Base-by-base conservation (phyloP, 768 basidiomycete genomes). In the Mycena capillaripes region DNA sequence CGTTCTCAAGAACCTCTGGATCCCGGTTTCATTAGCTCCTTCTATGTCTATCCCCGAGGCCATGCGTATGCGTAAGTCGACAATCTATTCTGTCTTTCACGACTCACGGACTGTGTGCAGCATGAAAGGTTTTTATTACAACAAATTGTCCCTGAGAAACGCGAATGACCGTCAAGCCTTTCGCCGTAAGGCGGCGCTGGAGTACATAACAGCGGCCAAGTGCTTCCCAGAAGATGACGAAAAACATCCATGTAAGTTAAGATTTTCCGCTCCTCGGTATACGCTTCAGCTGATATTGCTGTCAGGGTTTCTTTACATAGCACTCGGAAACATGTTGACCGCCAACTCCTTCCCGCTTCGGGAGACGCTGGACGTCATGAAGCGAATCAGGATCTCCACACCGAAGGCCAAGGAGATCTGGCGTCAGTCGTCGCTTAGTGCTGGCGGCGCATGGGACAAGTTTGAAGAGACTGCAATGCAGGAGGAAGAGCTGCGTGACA, bases 181-280 rank as follows among this genome's bases (percentile, higher is more conserved):
- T 30, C 59, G 29, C 48, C 69, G 55, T 61, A 42, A 75, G 48
- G 73, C 77, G 17, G 69, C 71, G n/a, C 12, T 44, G 3, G 42
- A 29, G 25, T 78, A 78, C 34, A 9, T 70, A 19, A 27, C 65
- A 6, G 71, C 77, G 16, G 73, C 73, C 10, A 55, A 66, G n/a
- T 66, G 34, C 55, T 73, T 69, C 70, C 75, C 77, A 17, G 21
- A 59, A 25, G 77, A 78, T 60, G 77, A 78, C 60, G 77, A 78
- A 53, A 32, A 64, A 9, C 73, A 78, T 32, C 66, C 67, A 1
- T 74, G 76, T 76, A 66, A n/a, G n/a, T n/a, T n/a, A n/a, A 8
- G 36, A 16, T 21, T 19, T 32, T n/a, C 2, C 52, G 12, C 36
- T 44, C 19, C 7, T 64, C 3, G 4, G 8, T 19, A 21, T 34